These are phyloP conservation scores for Verticillium albo-atrum DNA, from an alignment of 2,329 filamentous ascomycete genomes.

Conservation along the genomic window DNA sequence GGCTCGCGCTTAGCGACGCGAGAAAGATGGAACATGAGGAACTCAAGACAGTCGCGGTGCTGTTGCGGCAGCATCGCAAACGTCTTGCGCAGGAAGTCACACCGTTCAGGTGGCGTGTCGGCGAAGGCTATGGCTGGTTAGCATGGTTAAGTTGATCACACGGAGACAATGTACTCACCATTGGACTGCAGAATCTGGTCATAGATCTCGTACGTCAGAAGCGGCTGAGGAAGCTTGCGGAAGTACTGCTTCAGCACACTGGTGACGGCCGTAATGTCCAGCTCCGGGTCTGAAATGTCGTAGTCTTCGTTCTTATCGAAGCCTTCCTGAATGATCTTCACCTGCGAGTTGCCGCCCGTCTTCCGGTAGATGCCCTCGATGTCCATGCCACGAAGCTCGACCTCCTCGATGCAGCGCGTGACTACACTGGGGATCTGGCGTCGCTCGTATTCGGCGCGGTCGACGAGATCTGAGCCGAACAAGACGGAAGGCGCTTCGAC, in stretches of 20 bases:
- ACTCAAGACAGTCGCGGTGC: slow-evolving; percentile 87
- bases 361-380: slow-evolving; percentile 97
- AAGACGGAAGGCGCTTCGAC: slow-evolving; percentile 57
- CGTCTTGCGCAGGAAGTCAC: slow-evolving; percentile 65
- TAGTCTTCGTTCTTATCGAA: slow-evolving; percentile 84
- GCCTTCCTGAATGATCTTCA: slow-evolving; percentile 84
- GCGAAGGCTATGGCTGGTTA: slow-evolving; percentile 50
- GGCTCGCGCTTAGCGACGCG: slow-evolving; percentile 77
- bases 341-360: slow-evolving; percentile 86
- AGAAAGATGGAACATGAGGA: slow-evolving; percentile 88
- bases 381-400: slow-evolving; percentile 94
- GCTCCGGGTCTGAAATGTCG: slow-evolving; percentile 87
- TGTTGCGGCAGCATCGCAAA: slow-evolving; percentile 75
- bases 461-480: slow-evolving; percentile 85
- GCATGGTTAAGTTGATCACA: slow-evolving; percentile 3
- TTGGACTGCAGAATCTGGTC: slow-evolving; percentile 81
- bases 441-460: slow-evolving; percentile 83
- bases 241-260: slow-evolving; percentile 97
- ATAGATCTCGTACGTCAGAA: slow-evolving; percentile 91
- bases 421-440: slow-evolving; percentile 87
- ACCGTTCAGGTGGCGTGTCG: slow-evolving; percentile 58
- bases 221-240: slow-evolving; percentile 80
- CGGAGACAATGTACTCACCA: slow-evolving; percentile 39
- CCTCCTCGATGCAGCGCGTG: slow-evolving; percentile 91
- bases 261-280: slow-evolving; percentile 95